phyloP scores from a whole-genome alignment of 139 green algal genomes.

The Microglena sp. region DNA sequence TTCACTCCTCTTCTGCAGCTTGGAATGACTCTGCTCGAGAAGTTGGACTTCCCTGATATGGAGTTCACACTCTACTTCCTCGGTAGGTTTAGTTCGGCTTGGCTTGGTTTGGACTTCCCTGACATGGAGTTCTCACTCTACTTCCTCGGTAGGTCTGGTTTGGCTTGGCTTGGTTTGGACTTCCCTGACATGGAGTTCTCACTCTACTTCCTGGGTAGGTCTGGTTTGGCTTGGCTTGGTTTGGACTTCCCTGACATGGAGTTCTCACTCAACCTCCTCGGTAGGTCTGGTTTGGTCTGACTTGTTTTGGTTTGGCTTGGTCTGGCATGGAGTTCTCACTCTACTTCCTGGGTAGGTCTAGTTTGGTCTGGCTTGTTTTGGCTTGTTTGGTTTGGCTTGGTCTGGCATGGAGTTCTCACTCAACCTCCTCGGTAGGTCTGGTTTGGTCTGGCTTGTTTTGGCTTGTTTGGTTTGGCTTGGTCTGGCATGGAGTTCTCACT shows the following conservation, averaged over 20 bases:
- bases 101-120: no score
- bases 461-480: no score
- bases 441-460: no score
- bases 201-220: conserved; percentile 79
- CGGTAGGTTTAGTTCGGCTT: conserved; percentile 32
- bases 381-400: no score
- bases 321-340: conserved; percentile 75
- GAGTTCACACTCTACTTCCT: conserved; percentile 83
- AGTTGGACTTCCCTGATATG: conserved; percentile 21
- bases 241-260: no score
- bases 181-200: no score
- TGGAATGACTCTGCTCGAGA: conserved; percentile 49
- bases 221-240: no score
- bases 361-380: no score
- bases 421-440: conserved; percentile 79
- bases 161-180: no score
- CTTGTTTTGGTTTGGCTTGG: no score
- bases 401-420: conserved; percentile 71
- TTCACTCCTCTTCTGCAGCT: conserved; percentile 86
- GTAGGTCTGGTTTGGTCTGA: no score
- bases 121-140: conserved; percentile 77
- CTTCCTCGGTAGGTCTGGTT: conserved; percentile 79
- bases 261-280: conserved; percentile 83
- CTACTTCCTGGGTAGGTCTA: conserved; percentile 80
- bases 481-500: no score